Evolutionary conservation across 2,329 filamentous ascomycete genomes (phyloP).

Genomic region (Epichloe festucae): DNA sequence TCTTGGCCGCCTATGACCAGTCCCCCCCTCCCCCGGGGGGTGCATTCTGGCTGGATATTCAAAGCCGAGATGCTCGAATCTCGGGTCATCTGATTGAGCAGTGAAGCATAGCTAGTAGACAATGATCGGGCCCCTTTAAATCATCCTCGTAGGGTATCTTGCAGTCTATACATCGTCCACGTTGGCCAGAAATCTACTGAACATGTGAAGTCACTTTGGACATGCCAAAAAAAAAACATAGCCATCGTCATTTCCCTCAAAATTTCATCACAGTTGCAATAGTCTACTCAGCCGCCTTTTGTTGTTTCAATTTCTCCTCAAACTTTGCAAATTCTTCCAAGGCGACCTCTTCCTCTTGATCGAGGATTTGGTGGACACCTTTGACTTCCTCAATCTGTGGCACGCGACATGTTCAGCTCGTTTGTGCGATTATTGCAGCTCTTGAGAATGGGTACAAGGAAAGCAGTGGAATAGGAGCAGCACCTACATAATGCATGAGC

Average conservation of each 20-base stretch:
- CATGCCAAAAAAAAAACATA: not conserved
- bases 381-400: constrained; percentile 85
- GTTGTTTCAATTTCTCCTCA: constrained; percentile 62
- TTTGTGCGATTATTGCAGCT: not conserved
- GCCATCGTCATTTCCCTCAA: too few species aligned
- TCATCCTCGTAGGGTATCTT: not conserved
- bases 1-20: not conserved
- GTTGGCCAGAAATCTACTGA: not conserved
- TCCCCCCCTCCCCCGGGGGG: not conserved
- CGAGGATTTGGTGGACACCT: constrained; percentile 79
- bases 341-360: constrained; percentile 83
- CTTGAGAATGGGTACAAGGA: not conserved
- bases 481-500: constrained; percentile 89
- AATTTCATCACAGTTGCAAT: not conserved
- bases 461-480: not conserved
- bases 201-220: not conserved
- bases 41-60: not conserved
- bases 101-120: not conserved
- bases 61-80: too few species aligned
- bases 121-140: not conserved
- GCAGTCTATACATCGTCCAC: not conserved
- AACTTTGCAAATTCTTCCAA: constrained; percentile 85
- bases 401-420: not conserved
- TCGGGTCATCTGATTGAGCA: not conserved
- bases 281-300: constrained; percentile 27